Conservation (phyloP, 202 grass and related monocot species). For the Cymbopogon flexuosus region DNA sequence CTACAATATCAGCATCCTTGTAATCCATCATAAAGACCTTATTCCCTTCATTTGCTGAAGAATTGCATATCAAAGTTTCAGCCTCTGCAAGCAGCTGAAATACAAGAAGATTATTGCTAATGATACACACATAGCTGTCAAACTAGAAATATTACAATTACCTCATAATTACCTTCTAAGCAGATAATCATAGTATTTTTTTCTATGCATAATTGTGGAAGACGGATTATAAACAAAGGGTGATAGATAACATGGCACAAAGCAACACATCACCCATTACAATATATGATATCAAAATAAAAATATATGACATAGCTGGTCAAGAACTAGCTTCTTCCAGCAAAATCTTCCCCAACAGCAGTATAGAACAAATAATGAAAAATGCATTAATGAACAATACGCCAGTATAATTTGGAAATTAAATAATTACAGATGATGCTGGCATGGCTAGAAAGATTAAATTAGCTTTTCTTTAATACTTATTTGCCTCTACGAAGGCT, state of each 20-base stretch:
- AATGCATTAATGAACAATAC: neutral
- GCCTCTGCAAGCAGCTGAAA: constrained; percentile 94
- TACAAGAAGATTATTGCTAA: constrained; percentile 40
- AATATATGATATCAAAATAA: constrained; percentile 1
- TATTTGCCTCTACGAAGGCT: constrained; percentile 5
- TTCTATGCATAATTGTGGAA: neutral
- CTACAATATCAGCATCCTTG: constrained; percentile 58
- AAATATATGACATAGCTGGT: constrained; percentile 7
- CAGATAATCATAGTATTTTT: neutral
- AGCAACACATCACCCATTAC: neutral
- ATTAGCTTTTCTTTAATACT: constrained; percentile 15
- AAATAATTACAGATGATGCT: neutral
- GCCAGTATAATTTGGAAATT: neutral
- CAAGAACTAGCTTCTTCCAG: neutral
- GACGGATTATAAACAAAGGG: constrained; percentile 5
- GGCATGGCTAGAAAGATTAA: neutral
- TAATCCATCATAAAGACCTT: constrained; percentile 64
- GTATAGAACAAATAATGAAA: neutral
- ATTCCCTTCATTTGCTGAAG: constrained; percentile 50
- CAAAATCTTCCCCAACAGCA: neutral
- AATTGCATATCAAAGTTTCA: constrained; percentile 65
- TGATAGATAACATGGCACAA: constrained; percentile 12
- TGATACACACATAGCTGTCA: constrained; percentile 2
- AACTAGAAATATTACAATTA: constrained; percentile 8
- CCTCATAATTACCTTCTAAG: constrained; percentile 8